Evolutionary conservation across 768 basidiomycete species (phyloP).

Genomic region (Pulveroboletus ravenelii): DNA sequence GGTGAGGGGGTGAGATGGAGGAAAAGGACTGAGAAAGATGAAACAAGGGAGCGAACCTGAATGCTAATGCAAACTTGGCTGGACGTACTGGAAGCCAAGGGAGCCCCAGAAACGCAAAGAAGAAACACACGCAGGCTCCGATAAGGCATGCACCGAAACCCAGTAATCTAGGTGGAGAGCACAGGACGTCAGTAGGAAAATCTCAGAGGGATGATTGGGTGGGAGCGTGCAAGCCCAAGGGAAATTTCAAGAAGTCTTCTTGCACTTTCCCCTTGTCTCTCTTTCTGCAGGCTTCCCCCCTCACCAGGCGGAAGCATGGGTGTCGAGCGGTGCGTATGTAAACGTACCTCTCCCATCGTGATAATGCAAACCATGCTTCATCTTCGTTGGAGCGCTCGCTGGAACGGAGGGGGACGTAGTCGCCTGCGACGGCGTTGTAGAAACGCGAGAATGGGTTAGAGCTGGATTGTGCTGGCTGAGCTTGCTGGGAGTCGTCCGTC

Average conservation of each 20-base stretch:
- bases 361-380: conserved; percentile 89
- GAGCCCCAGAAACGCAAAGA: conserved; percentile 80
- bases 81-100: conserved; percentile 68
- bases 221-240: no score
- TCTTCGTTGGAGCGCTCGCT: conserved; percentile 86
- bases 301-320: not conserved
- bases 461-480: conserved; percentile 28
- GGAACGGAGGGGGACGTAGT: conserved; percentile 85
- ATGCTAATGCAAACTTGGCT: conserved; percentile 86
- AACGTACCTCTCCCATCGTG: conserved; percentile 83
- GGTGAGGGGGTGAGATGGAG: not conserved
- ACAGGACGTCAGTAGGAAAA: not conserved
- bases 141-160: conserved; percentile 88
- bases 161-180: conserved; percentile 52
- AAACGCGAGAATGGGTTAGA: conserved; percentile 79
- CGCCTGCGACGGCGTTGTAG: conserved; percentile 79
- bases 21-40: accelerated
- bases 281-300: not conserved
- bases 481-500: conserved; percentile 63
- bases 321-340: not conserved
- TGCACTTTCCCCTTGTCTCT: not conserved
- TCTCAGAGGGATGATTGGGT: not conserved
- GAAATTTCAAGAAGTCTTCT: not conserved
- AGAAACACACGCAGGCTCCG: conserved; percentile 92
- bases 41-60: conserved; percentile 46